These are phyloP conservation scores for Rhizophora mangle DNA, from an alignment of 345 rosid species.

Conservation along the genomic window DNA sequence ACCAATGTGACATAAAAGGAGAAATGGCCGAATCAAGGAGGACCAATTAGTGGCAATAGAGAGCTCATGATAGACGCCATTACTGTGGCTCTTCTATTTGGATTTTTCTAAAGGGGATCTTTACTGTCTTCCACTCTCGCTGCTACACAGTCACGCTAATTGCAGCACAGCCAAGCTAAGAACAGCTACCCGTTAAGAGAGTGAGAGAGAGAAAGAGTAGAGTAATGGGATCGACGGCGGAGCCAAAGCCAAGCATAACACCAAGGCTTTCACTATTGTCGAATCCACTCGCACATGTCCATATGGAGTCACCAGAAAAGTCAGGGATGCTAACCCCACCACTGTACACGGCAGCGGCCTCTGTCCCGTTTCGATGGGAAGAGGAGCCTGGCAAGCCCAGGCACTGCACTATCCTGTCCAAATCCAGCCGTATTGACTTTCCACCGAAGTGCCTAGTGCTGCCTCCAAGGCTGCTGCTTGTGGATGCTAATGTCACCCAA, in stretches of 20 bases:
- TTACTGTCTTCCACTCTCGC: not conserved
- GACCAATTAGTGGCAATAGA: not conserved
- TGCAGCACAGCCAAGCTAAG: not conserved
- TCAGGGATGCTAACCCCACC: slow-evolving; percentile 63
- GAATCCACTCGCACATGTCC: slow-evolving; percentile 28
- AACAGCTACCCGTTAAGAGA: not conserved
- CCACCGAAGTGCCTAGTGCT: slow-evolving; percentile 47
- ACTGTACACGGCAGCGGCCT: slow-evolving; percentile 47
- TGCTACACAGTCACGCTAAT: not conserved
- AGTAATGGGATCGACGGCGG: slow-evolving; percentile 28
- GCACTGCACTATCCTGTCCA: slow-evolving; percentile 28
- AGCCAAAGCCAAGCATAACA: slow-evolving; percentile 20
- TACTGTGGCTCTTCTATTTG: not conserved
- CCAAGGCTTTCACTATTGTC: slow-evolving; percentile 40
- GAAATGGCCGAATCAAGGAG: not conserved
- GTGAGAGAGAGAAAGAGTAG: slow-evolving; percentile 8
- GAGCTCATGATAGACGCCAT: not conserved
- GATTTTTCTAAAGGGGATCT: not conserved
- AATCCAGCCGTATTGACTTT: slow-evolving; percentile 17
- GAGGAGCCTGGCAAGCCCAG: slow-evolving; percentile 89
- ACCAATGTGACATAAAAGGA: not conserved
- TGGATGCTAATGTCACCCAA: slow-evolving; percentile 39
- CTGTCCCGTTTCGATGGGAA: slow-evolving; percentile 89
- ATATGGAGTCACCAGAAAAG: slow-evolving; percentile 48
- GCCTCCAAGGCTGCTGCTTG: slow-evolving; percentile 60